phyloP scores from a whole-genome alignment of 106 monocot species.

The Alisma plantagoaquatica region DNA sequence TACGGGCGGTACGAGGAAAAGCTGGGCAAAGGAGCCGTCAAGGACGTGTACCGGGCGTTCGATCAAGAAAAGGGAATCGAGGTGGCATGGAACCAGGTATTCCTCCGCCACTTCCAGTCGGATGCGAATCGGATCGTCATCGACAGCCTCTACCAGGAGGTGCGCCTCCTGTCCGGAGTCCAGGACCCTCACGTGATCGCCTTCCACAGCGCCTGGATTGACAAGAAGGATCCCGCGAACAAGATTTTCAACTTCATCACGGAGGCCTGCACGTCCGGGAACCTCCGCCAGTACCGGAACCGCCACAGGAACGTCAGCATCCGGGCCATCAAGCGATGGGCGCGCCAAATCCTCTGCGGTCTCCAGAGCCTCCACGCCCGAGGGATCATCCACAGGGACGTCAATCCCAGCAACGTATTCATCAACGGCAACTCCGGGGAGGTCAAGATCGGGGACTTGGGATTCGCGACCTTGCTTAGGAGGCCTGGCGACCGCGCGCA shows the following conservation, averaged over 20 bases:
- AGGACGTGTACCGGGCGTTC: conserved; percentile 80
- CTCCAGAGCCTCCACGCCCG: conserved; percentile 67
- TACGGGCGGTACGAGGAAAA: conserved; percentile 71
- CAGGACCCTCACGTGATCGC: conserved; percentile 58
- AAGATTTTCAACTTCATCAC: conserved; percentile 85
- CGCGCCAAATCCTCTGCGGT: conserved; percentile 60
- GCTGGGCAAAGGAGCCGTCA: conserved; percentile 55
- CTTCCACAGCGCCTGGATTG: conserved; percentile 39
- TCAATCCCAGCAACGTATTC: conserved; percentile 91
- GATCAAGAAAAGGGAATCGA: conserved; percentile 82
- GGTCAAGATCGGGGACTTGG: conserved; percentile 86
- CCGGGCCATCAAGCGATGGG: conserved; percentile 83
- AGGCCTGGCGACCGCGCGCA: conserved; percentile 38
- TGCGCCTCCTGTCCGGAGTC: conserved; percentile 47
- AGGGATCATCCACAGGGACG: conserved; percentile 82
- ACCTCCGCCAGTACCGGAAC: conserved; percentile 53
- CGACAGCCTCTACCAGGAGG: conserved; percentile 49
- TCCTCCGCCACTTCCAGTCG: conserved; percentile 29
- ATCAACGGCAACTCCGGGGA: conserved; percentile 66
- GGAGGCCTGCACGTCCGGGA: conserved; percentile 81
- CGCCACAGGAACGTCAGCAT: conserved; percentile 57
- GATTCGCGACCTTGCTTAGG: conserved; percentile 50
- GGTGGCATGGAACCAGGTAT: conserved; percentile 89
- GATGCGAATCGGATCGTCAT: conserved; percentile 21
- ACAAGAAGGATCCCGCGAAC: conserved; percentile 22